Evolutionary conservation across 2,329 filamentous ascomycete species (phyloP).

Genomic region (Penicillium sp.): DNA sequence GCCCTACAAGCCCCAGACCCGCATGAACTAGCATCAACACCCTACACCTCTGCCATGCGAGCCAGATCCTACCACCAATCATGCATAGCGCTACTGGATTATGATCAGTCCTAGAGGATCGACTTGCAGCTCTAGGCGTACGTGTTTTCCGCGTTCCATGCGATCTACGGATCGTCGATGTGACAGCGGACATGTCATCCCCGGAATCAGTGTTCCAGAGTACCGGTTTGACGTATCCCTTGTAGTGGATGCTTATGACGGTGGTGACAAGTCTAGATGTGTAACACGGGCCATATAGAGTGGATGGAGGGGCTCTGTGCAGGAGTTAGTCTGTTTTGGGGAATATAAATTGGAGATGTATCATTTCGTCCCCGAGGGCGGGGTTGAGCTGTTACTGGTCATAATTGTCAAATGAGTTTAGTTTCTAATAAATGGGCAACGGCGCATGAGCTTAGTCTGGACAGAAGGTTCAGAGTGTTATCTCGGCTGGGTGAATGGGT

Average conservation of each 20-base stretch:
- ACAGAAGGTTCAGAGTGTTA: not conserved
- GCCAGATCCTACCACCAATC: not conserved
- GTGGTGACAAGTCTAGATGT: not conserved
- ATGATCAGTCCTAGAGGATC: not conserved
- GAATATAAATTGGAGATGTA: not conserved
- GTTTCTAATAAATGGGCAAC: not conserved
- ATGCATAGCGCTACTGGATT: not conserved
- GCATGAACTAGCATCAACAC: slow-evolving; percentile 5
- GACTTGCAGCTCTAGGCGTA: not conserved
- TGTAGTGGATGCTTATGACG: not conserved
- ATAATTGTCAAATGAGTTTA: not conserved
- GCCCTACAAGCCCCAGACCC: not conserved
- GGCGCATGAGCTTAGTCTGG: not conserved
- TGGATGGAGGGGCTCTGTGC: slow-evolving; percentile 4
- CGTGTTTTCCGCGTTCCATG: not conserved
- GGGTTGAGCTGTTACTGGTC: not conserved
- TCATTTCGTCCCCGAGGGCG: slow-evolving; percentile 3
- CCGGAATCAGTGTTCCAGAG: not conserved
- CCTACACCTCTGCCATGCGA: not conserved
- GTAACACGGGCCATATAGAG: not conserved
- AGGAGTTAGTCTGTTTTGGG: not conserved
- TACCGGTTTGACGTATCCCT: slow-evolving; percentile 7
- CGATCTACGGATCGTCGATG: not conserved
- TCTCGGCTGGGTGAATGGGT: not conserved
- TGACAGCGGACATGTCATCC: not conserved